Conservation (phyloP, 2,329 filamentous ascomycete genomes). For the Xylogone sp. region DNA sequence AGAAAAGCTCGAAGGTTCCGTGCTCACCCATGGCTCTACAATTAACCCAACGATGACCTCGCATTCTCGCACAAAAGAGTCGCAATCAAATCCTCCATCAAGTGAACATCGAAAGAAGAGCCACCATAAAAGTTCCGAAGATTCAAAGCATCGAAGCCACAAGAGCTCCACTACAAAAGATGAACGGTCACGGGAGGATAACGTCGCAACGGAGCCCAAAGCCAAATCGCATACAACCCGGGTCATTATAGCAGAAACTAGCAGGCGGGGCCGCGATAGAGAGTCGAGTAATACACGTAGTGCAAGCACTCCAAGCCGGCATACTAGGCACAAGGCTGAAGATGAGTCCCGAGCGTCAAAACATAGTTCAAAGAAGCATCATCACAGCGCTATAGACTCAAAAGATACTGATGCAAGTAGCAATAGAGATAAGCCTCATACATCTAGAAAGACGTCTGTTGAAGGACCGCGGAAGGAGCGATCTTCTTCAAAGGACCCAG, state of each 20-base stretch:
- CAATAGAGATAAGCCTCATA: constrained; percentile 16
- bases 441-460: constrained; percentile 14
- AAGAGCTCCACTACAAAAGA: constrained; percentile 15
- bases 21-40: constrained; percentile 11
- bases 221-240: constrained; percentile 9
- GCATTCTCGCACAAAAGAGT: constrained; percentile 20
- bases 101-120: constrained; percentile 18
- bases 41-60: constrained; percentile 17
- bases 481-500: constrained; percentile 15
- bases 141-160: constrained; percentile 15
- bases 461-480: constrained; percentile 16
- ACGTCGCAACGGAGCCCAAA: constrained; percentile 17
- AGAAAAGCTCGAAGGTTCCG: constrained; percentile 22
- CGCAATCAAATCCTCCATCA: constrained; percentile 13
- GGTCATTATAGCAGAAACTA: constrained; percentile 14
- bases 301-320: constrained; percentile 18
- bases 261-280: constrained; percentile 15
- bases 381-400: neutral
- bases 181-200: constrained; percentile 5
- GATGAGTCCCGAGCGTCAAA: neutral
- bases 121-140: constrained; percentile 13
- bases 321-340: constrained; percentile 10
- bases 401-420: constrained; percentile 10
- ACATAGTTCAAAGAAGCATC: constrained; percentile 8
- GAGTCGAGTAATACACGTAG: constrained; percentile 20